Conservation (phyloP, 768 basidiomycete genomes). For the Phylloporus arenicola region DNA sequence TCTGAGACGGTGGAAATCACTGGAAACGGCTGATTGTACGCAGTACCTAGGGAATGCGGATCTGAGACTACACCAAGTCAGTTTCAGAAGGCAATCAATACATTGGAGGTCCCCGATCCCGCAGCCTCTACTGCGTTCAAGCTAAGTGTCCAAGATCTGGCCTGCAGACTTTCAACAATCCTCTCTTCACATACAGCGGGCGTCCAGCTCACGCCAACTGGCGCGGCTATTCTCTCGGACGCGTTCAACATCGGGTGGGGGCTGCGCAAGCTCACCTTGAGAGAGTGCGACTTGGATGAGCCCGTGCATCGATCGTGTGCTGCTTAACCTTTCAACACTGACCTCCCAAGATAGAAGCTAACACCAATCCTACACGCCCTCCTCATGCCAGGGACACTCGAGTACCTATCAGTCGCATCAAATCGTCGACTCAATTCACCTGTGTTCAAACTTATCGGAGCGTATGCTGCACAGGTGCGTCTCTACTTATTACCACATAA, state of each 20-base stretch:
- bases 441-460: constrained; percentile 75
- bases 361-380: constrained; percentile 90
- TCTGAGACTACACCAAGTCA: too few species aligned
- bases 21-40: too few species aligned
- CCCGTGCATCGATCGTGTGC: constrained; percentile 35
- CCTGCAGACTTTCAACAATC: too few species aligned
- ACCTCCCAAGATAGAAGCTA: constrained; percentile 47
- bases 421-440: constrained; percentile 46
- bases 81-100: too few species aligned
- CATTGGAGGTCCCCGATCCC: constrained; percentile 54
- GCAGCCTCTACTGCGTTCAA: constrained; percentile 66
- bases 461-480: constrained; percentile 69
- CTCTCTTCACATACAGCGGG: too few species aligned
- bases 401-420: constrained; percentile 62
- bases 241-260: too few species aligned
- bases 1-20: too few species aligned
- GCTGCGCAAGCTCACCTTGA: too few species aligned
- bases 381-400: constrained; percentile 77
- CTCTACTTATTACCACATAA: background rate
- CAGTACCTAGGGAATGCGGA: too few species aligned
- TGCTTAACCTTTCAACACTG: background rate
- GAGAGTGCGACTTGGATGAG: too few species aligned
- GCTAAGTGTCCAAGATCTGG: constrained; percentile 37
- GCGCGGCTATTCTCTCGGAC: too few species aligned
- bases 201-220: too few species aligned